Evolutionary conservation across 2,329 filamentous ascomycete species (phyloP).

Genomic region (Paraphaeosphaeria sporulosa): DNA sequence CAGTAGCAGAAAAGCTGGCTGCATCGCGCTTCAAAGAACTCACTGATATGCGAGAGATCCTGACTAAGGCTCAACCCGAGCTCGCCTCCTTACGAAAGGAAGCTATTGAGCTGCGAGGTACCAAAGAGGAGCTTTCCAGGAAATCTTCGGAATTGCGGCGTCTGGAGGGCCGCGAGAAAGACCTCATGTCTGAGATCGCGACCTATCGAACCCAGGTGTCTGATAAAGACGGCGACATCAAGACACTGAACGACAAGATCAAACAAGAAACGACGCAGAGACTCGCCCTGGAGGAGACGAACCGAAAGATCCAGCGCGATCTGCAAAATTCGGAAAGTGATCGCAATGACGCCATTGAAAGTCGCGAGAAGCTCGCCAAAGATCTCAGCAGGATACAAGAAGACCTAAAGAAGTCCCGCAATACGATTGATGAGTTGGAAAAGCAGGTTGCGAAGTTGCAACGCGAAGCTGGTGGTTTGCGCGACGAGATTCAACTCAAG

Average conservation of each 20-base stretch:
- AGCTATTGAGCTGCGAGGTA: conserved; percentile 73
- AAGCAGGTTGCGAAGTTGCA: conserved; percentile 73
- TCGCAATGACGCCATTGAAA: conserved; percentile 78
- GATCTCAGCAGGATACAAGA: conserved; percentile 77
- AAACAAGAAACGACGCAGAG: conserved; percentile 75
- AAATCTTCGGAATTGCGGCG: conserved; percentile 71
- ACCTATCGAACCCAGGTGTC: conserved; percentile 72
- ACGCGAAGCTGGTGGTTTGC: conserved; percentile 71
- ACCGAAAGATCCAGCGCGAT: conserved; percentile 76
- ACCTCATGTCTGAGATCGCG: conserved; percentile 77
- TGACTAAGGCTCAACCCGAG: conserved; percentile 88
- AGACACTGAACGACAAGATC: conserved; percentile 78
- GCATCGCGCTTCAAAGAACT: conserved; percentile 89
- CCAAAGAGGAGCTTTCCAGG: conserved; percentile 76
- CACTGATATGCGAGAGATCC: conserved; percentile 76
- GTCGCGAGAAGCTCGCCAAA: conserved; percentile 72
- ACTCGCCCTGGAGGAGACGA: conserved; percentile 79
- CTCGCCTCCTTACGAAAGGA: conserved; percentile 80
- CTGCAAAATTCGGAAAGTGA: conserved; percentile 79
- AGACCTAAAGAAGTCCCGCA: conserved; percentile 65
- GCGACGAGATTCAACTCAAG: conserved; percentile 85
- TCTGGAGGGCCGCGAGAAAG: conserved; percentile 84
- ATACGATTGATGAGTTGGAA: conserved; percentile 76
- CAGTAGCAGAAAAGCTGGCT: conserved; percentile 84
- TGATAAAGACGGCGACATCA: conserved; percentile 81